A percentile compares a stretch with the other conserved stretches of the same genome.
Evolutionary conservation across 371 early-diverging fungal genomes (phyloP).

Genomic region (Zopfochytrium polystomum): DNA sequence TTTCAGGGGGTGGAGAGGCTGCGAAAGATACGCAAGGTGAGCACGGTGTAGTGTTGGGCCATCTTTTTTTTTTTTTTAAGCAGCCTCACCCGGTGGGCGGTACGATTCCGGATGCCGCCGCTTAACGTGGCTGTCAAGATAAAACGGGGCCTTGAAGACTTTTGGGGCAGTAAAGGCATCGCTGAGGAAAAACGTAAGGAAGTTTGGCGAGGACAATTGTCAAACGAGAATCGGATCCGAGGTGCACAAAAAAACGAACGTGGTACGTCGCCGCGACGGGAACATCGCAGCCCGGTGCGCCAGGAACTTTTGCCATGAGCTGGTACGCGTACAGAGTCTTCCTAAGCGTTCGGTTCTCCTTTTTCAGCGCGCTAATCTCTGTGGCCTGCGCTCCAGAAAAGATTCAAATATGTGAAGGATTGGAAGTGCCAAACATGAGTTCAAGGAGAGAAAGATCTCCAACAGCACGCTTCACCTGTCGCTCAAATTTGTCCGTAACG

Average conservation of each 20-base stretch:
- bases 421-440: not conserved
- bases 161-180: conserved; percentile 48
- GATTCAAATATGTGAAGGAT: not conserved
- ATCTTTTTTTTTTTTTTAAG: not conserved
- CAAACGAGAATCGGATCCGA: too few species aligned
- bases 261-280: conserved; percentile 21
- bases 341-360: conserved; percentile 41
- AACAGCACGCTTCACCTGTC: conserved; percentile 17
- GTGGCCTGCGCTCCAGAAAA: conserved; percentile 12
- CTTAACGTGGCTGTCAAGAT: conserved; percentile 44
- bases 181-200: conserved; percentile 23
- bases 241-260: conserved; percentile 15
- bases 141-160: conserved; percentile 36
- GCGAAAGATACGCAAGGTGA: not conserved
- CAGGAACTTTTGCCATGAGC: conserved; percentile 47
- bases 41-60: conserved; percentile 5
- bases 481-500: conserved; percentile 6
- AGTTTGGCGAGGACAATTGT: not conserved
- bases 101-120: conserved; percentile 43
- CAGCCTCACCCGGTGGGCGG: not conserved
- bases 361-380: conserved; percentile 33
- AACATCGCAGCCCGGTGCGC: not conserved
- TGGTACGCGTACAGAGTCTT: conserved; percentile 54
- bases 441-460: too few species aligned
- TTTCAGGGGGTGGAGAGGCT: too few species aligned